phyloP scores from a whole-genome alignment of 306 rosid species.

The Sicyos baderoa region DNA sequence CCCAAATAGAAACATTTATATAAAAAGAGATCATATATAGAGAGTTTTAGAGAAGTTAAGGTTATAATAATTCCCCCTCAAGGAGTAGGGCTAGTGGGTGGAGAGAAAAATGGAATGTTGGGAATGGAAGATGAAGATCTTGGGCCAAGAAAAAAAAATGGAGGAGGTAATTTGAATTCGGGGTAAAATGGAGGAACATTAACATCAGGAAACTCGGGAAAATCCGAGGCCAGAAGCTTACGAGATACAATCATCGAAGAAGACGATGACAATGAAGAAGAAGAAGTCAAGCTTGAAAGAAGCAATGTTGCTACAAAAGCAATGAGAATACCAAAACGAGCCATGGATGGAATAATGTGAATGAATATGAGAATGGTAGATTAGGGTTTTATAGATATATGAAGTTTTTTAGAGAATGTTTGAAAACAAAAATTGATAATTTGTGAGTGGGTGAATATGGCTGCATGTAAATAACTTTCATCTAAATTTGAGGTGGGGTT shows the following conservation, averaged over 20 bases:
- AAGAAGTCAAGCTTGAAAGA: neutral
- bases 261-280: neutral
- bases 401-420: neutral
- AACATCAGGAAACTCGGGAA: neutral
- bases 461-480: neutral
- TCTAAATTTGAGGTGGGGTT: conserved; percentile 14
- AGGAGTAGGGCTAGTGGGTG: neutral
- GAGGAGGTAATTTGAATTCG: neutral
- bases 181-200: neutral
- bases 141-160: neutral
- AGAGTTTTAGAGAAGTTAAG: neutral
- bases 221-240: neutral
- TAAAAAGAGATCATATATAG: neutral
- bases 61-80: neutral
- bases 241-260: neutral
- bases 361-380: neutral
- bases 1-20: neutral
- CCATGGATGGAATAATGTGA: neutral
- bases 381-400: conserved; percentile 2
- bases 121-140: neutral
- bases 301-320: neutral
- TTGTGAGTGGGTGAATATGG: neutral
- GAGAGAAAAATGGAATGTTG: neutral
- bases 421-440: too few relatives aligned
- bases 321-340: neutral